Conservation (phyloP, 2,329 filamentous ascomycete species). For the Coniella vitis region DNA sequence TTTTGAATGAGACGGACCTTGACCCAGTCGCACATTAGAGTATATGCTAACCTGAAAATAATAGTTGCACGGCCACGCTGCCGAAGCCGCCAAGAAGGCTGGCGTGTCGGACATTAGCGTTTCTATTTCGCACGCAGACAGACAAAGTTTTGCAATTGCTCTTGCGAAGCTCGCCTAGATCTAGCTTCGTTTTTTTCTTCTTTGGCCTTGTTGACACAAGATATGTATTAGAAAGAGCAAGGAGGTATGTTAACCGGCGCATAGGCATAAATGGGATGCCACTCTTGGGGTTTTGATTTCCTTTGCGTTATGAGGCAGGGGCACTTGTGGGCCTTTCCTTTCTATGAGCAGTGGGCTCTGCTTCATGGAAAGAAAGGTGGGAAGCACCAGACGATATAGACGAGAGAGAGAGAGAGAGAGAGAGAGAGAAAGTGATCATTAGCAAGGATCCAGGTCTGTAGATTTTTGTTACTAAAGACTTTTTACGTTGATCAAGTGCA, state of each 20-base stretch:
- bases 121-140: constrained; percentile 93
- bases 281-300: too few relatives aligned
- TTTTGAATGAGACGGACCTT: background rate
- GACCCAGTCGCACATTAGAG: too few relatives aligned
- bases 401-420: too few relatives aligned
- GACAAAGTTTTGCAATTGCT: constrained; percentile 89
- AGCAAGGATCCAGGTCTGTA: too few relatives aligned
- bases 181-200: background rate
- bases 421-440: too few relatives aligned
- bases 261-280: too few relatives aligned
- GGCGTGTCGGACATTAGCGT: constrained; percentile 85
- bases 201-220: background rate
- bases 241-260: too few relatives aligned
- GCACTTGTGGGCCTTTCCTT: background rate
- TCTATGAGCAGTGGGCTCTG: background rate
- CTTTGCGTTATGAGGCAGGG: too few relatives aligned
- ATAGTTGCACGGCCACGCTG: constrained; percentile 81
- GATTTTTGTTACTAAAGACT: too few relatives aligned
- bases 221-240: background rate
- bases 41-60: constrained; percentile 30
- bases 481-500: too few relatives aligned
- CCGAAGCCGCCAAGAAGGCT: constrained; percentile 73
- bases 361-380: too few relatives aligned
- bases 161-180: constrained; percentile 66
- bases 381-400: too few relatives aligned